Evolutionary conservation across 139 green algal genomes (phyloP).

Genomic region (Chlorella vulgaris): DNA sequence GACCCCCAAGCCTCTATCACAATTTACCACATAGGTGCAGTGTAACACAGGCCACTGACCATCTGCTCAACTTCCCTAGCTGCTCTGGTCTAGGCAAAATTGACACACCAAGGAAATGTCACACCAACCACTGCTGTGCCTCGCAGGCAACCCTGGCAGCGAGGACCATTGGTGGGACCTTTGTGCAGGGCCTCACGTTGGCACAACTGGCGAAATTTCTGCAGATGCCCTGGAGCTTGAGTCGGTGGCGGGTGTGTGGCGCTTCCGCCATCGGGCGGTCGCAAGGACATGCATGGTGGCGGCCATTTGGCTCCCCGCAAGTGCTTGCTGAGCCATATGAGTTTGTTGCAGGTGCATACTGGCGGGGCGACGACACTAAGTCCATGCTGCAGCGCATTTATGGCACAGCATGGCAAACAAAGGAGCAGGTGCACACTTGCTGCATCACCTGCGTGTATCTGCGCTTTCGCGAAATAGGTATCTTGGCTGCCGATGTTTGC

Average conservation of each 20-base stretch:
- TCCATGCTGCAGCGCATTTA: slow-evolving; percentile 94
- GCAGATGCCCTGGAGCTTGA: slow-evolving; percentile 90
- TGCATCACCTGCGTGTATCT: not conserved
- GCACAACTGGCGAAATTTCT: slow-evolving; percentile 81
- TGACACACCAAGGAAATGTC: not conserved
- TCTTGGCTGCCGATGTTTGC: not conserved
- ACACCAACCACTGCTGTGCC: not conserved
- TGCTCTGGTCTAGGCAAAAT: not conserved
- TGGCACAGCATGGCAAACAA: slow-evolving; percentile 89
- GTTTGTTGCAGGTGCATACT: slow-evolving; percentile 90
- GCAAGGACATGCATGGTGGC: too few species aligned
- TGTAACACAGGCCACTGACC: not conserved
- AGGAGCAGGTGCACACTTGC: slow-evolving; percentile 58
- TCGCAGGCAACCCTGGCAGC: slow-evolving; percentile 38
- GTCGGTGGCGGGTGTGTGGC: too few species aligned
- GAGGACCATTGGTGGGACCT: slow-evolving; percentile 92
- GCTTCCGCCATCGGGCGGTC: too few species aligned
- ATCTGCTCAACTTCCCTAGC: too few species aligned
- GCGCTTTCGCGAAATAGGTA: not conserved
- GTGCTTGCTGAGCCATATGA: too few species aligned
- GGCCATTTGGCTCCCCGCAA: too few species aligned
- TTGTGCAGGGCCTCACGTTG: slow-evolving; percentile 94
- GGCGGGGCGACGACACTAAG: slow-evolving; percentile 90
- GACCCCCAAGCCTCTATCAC: slow-evolving; percentile 89
- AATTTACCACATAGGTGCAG: slow-evolving; percentile 96